Evolutionary conservation across 2,329 filamentous ascomycete species (phyloP), one percentile per base, ranked within the genome.

Genomic region (Lizonia empirigonia): DNA sequence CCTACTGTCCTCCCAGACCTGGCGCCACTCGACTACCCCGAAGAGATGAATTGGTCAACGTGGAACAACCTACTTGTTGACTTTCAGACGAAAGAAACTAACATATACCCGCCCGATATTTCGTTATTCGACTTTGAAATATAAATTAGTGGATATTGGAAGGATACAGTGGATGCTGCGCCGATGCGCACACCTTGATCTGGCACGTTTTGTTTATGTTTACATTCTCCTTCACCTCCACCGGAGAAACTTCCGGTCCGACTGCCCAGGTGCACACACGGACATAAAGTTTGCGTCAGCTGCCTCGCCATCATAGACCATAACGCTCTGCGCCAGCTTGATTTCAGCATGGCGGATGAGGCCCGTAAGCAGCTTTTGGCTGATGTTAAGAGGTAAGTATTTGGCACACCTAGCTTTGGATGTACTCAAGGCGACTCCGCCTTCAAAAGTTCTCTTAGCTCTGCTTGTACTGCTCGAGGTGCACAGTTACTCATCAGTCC

Each of bases 1-100:
- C 24, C 48, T 7, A 10, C 24, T 1, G 22, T 13, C 12, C 33
- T 59, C 12, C 44, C 55, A 5, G 48, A 56, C 3, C 44, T 59
- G 10, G 29, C 15, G 6, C 36, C 49, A 1, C 34, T 57, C 5
- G 56, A 54, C 1, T 38, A 62, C 20, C 50, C 60, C 2, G 63
- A 61, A 7, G 59, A 64, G 37, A 59, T 71, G 55, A 55, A 65
- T 20, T 71, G 67, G 68, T 55, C 55, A 2, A 51, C 51, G 9
- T 69, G 68, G 67, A 61, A 72, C 35, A 55, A 60, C 18, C 39
- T 71, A 18, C 29, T 70, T 13, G 51, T 62, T 13, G 61, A 68
- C 35, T 68, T 65, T 30, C 55, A 62, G 33, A 55, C 49, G 15
- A 29, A 50, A 5, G 35, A 52, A 4, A 10, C 18, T 10, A 29